Evolutionary conservation across 2,329 filamentous ascomycete genomes (phyloP).

Genomic region (Colletotrichum australisinense): DNA sequence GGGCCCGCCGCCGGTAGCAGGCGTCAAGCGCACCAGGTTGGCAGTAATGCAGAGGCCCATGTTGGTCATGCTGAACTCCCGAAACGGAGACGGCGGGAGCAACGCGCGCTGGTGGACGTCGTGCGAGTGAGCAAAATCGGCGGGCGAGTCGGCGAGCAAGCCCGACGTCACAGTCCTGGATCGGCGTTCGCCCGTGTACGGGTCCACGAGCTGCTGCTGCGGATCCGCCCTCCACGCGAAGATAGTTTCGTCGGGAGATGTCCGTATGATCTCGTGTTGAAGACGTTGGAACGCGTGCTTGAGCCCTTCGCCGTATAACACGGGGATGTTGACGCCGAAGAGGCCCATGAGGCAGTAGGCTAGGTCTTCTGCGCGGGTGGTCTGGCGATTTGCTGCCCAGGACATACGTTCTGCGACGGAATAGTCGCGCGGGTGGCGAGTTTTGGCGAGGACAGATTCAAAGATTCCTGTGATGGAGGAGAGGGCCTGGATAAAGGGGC

Average conservation of each 20-base stretch:
- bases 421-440: slow-evolving; percentile 32
- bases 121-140: slow-evolving; percentile 21
- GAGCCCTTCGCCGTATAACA: slow-evolving; percentile 43
- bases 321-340: slow-evolving; percentile 43
- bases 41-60: slow-evolving; percentile 29
- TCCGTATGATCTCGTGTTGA: slow-evolving; percentile 33
- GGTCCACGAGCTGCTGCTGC: background rate
- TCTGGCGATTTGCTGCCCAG: slow-evolving; percentile 41
- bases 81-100: slow-evolving; percentile 18
- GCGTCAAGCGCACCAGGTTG: background rate
- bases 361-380: slow-evolving; percentile 40
- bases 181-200: slow-evolving; percentile 16
- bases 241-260: slow-evolving; percentile 30
- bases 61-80: slow-evolving; percentile 32
- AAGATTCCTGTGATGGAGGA: slow-evolving; percentile 26
- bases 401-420: slow-evolving; percentile 44
- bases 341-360: slow-evolving; percentile 45
- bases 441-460: slow-evolving; percentile 23
- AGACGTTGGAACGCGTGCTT: slow-evolving; percentile 39
- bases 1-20: background rate
- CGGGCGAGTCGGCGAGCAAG: slow-evolving; percentile 23
- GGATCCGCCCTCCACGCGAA: slow-evolving; percentile 31
- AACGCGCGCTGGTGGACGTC: slow-evolving; percentile 30
- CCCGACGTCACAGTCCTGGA: slow-evolving; percentile 5
- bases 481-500: slow-evolving; percentile 18